A percentile compares a stretch with the other conserved stretches of the same genome.
Conservation (phyloP, 179 eudicot genomes). For the Vitellaria paradoxa region DNA sequence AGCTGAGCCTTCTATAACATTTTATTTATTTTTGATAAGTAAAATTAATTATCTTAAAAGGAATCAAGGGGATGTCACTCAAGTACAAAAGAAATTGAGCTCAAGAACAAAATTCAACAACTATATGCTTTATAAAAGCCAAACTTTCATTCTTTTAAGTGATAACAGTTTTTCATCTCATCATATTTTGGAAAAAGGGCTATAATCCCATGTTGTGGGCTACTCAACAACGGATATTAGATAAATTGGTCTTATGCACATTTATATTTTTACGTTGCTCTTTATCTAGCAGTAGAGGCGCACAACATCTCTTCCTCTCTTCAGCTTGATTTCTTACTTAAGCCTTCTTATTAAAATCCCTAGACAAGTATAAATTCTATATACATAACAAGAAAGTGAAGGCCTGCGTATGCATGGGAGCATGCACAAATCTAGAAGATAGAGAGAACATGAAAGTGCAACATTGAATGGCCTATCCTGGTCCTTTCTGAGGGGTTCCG, state of each 20-base stretch:
- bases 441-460: conserved; percentile 2
- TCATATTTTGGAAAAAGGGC: background rate
- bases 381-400: background rate
- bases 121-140: too few relatives aligned
- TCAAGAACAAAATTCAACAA: too few relatives aligned
- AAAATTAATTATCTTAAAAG: too few relatives aligned
- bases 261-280: background rate
- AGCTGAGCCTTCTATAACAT: background rate
- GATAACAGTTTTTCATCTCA: background rate
- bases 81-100: too few relatives aligned
- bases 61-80: too few relatives aligned
- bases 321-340: background rate
- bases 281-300: background rate
- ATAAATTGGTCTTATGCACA: background rate
- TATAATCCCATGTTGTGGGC: too few relatives aligned
- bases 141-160: background rate
- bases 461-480: background rate
- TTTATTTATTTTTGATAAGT: too few relatives aligned
- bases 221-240: too few relatives aligned
- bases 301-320: background rate
- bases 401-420: background rate
- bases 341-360: background rate
- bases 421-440: background rate
- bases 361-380: background rate
- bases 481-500: background rate